Conservation (phyloP, 352 stramenopile genomes). For the Phytopythium ostracodes region DNA sequence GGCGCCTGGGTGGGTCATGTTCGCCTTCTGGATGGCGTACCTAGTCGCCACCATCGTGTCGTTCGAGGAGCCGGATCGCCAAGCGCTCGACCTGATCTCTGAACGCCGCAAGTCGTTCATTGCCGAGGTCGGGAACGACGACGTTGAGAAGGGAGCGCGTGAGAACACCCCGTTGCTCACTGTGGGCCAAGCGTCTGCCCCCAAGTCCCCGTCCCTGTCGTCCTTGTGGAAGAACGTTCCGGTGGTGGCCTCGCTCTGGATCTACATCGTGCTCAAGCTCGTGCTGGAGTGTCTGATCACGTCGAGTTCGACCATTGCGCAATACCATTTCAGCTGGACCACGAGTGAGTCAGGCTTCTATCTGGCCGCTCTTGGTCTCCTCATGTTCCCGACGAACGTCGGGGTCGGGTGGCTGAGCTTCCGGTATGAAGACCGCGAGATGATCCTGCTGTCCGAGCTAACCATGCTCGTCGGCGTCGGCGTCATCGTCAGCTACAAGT, state of each 20-base stretch:
- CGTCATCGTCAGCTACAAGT: conserved; percentile 81
- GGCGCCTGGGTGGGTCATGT: conserved; percentile 90
- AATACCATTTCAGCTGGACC: conserved; percentile 90
- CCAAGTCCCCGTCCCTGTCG: conserved; percentile 28
- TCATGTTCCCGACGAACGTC: conserved; percentile 93
- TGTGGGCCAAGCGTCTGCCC: conserved; percentile 11
- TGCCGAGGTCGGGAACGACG: conserved; percentile 22
- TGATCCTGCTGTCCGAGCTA: conserved; percentile 84
- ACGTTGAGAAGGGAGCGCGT: conserved; percentile 17
- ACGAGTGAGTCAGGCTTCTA: conserved; percentile 83
- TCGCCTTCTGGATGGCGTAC: conserved; percentile 64
- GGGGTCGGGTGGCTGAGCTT: conserved; percentile 87
- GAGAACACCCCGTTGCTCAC: conserved; percentile 41
- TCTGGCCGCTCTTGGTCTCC: conserved; percentile 80
- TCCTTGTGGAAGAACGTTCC: conserved; percentile 75
- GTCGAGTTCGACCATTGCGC: conserved; percentile 74
- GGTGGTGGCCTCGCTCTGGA: conserved; percentile 69
- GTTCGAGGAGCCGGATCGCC: conserved; percentile 66
- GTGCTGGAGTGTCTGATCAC: conserved; percentile 89
- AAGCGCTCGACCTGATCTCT: conserved; percentile 42
- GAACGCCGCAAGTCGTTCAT: conserved; percentile 38
- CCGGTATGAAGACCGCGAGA: conserved; percentile 89
- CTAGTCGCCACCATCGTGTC: conserved; percentile 45
- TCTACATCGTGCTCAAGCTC: conserved; percentile 93
- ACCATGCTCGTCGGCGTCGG: conserved; percentile 89